Base-by-base conservation (phyloP, 2,329 filamentous ascomycete genomes). In the Diaporthe humulicola region DNA sequence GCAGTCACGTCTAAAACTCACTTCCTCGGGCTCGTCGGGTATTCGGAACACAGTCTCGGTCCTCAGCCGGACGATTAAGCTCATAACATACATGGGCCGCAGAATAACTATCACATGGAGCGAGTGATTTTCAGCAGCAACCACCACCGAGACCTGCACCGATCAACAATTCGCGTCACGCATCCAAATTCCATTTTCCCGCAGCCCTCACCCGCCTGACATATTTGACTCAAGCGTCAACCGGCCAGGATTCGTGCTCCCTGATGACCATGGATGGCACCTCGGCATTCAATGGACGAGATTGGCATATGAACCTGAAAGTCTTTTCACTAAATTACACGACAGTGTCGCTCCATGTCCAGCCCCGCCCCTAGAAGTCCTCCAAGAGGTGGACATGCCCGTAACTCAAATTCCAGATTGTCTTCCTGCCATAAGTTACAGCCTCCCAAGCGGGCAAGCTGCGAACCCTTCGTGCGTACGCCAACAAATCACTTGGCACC, bases 371-470 rank as follows among this genome's bases (percentile, higher is more conserved):
- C 45, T 40, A 70, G 45, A 73, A 19, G 25, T 73, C 60, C 19
- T 42, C 15, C 19, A 73, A 40, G 22, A 57, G 48, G 15, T 33
- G 36, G 6, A 54, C 72, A 42, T 71, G 72, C 33, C 72, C 66
- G 25, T 74, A 74, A 14, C 8, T 12, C 1, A 15, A 25, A 8
- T 77, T 57, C 70, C 70, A 78, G 36, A 42, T 58, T 56, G 77
- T 78, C 54, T 73, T 69, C 70, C 74, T 70, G 15, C 76, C 77
- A 33, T 75, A 76, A 66, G 71, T 76, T 17, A 74, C 74, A 69
- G 52, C 64, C 8, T 71, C 50, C 77, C 76, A 77, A 8, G 57
- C n/a, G 3, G 74, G 74, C 4, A 73, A 36, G 25, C 30, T 57
- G 28, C 60, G 58, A 38, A 52, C 25, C 2, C 54, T 33, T 42